These are phyloP conservation scores for Irpex sp. DNA, from an alignment of 1,284 basidiomycete genomes.

Conservation along the genomic window DNA sequence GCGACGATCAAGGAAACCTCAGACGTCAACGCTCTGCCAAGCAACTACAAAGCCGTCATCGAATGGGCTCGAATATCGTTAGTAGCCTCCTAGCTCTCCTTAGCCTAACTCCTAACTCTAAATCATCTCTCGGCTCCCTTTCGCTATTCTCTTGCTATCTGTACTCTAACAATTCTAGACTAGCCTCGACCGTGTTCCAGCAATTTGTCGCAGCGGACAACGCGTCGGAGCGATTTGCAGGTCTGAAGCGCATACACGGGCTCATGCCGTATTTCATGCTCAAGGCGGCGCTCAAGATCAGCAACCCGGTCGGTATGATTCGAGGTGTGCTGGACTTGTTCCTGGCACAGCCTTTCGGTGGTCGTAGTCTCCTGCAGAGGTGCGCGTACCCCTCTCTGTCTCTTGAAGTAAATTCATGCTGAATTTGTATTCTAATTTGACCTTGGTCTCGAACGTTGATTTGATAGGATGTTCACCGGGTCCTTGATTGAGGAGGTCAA, in stretches of 20 bases:
- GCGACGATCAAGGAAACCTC: slow-evolving; percentile 82
- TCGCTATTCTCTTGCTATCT: neutral
- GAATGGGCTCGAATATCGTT: slow-evolving; percentile 98
- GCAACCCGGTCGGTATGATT: slow-evolving; percentile 96
- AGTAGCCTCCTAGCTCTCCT: slow-evolving; percentile 24
- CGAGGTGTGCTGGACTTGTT: slow-evolving; percentile 91
- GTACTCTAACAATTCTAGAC: slow-evolving; percentile 31
- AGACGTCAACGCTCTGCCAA: slow-evolving; percentile 73
- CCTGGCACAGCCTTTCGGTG: slow-evolving; percentile 96
- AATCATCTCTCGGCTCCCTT: neutral
- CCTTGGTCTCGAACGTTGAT: neutral
- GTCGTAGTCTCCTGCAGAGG: slow-evolving; percentile 86
- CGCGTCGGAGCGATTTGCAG: slow-evolving; percentile 84
- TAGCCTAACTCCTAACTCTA: slow-evolving; percentile 8
- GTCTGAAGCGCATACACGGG: slow-evolving; percentile 90
- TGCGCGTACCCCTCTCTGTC: slow-evolving; percentile 22
- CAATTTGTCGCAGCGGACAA: slow-evolving; percentile 91
- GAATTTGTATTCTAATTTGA: neutral
- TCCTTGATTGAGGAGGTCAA: slow-evolving; percentile 87
- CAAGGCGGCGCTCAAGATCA: slow-evolving; percentile 87
- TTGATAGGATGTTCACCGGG: slow-evolving; percentile 87
- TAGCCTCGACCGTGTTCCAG: slow-evolving; percentile 95
- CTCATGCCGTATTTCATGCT: slow-evolving; percentile 98
- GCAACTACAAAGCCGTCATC: slow-evolving; percentile 82
- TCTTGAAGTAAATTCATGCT: too few relatives aligned